Percentiles rank a stretch among this genome's conserved stretches.
phyloP scores from a whole-genome alignment of 192 early-diverging fungal species.

The Linnemannia schmuckeri region DNA sequence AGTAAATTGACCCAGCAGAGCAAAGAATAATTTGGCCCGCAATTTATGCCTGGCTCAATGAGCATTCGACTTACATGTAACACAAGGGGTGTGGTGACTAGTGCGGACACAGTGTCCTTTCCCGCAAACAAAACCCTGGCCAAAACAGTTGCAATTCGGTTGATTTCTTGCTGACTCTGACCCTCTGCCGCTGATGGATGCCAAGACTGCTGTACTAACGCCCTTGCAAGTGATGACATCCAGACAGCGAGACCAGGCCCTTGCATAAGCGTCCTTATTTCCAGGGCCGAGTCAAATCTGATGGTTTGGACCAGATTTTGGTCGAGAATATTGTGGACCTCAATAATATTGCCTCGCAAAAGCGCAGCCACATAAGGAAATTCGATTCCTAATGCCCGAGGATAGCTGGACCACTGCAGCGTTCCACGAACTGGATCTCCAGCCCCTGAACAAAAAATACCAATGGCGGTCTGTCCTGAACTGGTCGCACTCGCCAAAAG shows the following conservation, averaged over 20 bases:
- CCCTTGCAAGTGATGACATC: conserved; percentile 57
- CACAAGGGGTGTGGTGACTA: conserved; percentile 70
- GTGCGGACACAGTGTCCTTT: conserved; percentile 68
- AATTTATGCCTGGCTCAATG: neutral
- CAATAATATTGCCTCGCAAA: conserved; percentile 73
- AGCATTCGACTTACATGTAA: conserved; percentile 60
- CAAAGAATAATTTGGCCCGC: neutral
- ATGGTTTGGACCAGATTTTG: conserved; percentile 73
- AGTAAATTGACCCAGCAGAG: neutral
- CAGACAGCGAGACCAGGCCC: conserved; percentile 65
- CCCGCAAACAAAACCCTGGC: conserved; percentile 71
- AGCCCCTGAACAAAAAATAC: conserved; percentile 75
- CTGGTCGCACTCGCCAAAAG: conserved; percentile 66
- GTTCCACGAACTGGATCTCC: conserved; percentile 83
- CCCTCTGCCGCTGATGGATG: neutral
- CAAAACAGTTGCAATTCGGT: conserved; percentile 41
- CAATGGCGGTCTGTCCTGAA: conserved; percentile 67
- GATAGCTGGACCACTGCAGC: conserved; percentile 67
- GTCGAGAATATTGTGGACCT: conserved; percentile 81
- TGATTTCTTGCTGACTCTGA: conserved; percentile 8
- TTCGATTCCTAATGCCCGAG: conserved; percentile 72
- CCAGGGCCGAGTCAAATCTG: conserved; percentile 51
- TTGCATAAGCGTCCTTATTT: conserved; percentile 65
- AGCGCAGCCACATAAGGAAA: conserved; percentile 82
- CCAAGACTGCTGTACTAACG: conserved; percentile 26